Evolutionary conservation across 2,329 filamentous ascomycete species (phyloP).

Genomic region (Fusarium algeriense): DNA sequence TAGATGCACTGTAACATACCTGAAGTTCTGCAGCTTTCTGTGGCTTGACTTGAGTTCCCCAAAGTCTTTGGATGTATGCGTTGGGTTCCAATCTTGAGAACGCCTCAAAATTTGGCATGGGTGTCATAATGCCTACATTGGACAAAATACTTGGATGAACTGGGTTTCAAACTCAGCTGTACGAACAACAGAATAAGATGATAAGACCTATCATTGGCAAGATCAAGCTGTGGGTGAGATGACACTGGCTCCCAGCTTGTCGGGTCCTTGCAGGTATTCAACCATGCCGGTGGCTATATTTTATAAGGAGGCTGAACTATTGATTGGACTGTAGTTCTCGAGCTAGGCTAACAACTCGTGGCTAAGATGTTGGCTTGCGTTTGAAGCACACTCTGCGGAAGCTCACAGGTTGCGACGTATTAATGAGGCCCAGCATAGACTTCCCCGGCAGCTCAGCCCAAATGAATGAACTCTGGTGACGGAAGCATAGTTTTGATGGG

Average conservation of each 20-base stretch:
- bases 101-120: slow-evolving; percentile 10
- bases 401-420: slow-evolving; percentile 12
- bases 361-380: slow-evolving; percentile 14
- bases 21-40: slow-evolving; percentile 25
- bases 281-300: not conserved
- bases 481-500: slow-evolving; percentile 17
- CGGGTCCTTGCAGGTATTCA: slow-evolving; percentile 21
- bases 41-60: slow-evolving; percentile 18
- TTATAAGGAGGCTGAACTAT: not conserved
- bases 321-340: slow-evolving; percentile 6
- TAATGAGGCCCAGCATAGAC: slow-evolving; percentile 37
- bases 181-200: not conserved
- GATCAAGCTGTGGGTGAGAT: slow-evolving; percentile 7
- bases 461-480: slow-evolving; percentile 10
- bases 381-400: slow-evolving; percentile 17
- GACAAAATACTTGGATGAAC: not conserved
- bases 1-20: slow-evolving; percentile 6
- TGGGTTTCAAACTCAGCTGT: not conserved
- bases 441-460: slow-evolving; percentile 8
- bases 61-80: slow-evolving; percentile 6
- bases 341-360: slow-evolving; percentile 12
- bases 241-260: slow-evolving; percentile 24
- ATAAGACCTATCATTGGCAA: slow-evolving; percentile 10
- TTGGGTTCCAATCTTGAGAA: slow-evolving; percentile 38
- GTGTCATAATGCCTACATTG: slow-evolving; percentile 9